Percentiles rank a stretch among this genome's conserved stretches.
Conservation (phyloP, 1,139 yeast species). For the Magnusiomyces fungicola region DNA sequence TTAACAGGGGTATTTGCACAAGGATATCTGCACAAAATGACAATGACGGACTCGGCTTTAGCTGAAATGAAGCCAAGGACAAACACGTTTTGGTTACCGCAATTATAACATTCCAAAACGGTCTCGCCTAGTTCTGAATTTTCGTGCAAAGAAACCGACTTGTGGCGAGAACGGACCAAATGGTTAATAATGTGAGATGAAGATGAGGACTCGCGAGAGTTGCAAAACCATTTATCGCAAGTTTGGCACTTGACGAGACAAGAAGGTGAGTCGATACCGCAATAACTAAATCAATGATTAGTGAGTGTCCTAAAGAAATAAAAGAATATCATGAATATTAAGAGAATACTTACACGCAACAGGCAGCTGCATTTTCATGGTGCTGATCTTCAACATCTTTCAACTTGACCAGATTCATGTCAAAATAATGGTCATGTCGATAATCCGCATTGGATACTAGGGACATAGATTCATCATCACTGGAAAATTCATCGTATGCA, state of each 20-base stretch:
- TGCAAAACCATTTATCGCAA: constrained; percentile 89
- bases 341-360: constrained; percentile 24
- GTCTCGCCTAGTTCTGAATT: constrained; percentile 83
- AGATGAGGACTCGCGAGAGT: constrained; percentile 52
- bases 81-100: constrained; percentile 79
- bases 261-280: constrained; percentile 62
- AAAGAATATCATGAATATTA: not conserved
- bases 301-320: not conserved
- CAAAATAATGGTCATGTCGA: constrained; percentile 11
- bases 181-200: constrained; percentile 87
- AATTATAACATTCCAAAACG: constrained; percentile 79
- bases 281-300: constrained; percentile 37
- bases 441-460: constrained; percentile 20
- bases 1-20: constrained; percentile 57
- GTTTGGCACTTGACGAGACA: constrained; percentile 69
- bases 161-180: constrained; percentile 73
- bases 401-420: constrained; percentile 4
- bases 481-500: not conserved
- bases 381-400: constrained; percentile 2
- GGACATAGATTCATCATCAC: constrained; percentile 23
- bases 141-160: constrained; percentile 63
- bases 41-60: constrained; percentile 79
- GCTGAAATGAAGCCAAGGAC: constrained; percentile 84
- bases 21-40: constrained; percentile 79
- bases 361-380: constrained; percentile 19